Evolutionary conservation across 495 filamentous ascomycete species (phyloP).

Genomic region (Gamarada debralockiae): DNA sequence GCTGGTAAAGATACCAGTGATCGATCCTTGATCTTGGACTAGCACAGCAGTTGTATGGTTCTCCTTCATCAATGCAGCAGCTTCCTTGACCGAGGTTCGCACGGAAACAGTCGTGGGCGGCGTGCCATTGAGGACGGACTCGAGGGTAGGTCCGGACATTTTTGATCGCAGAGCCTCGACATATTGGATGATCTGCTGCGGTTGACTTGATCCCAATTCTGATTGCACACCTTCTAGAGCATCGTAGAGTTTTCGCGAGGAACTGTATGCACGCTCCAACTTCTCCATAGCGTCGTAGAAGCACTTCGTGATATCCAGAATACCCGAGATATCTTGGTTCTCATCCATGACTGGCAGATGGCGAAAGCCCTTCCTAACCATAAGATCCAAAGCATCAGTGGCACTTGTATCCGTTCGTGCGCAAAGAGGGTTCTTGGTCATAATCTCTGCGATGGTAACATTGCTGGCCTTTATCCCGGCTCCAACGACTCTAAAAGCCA

Average conservation of each 20-base stretch:
- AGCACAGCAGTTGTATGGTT: conserved; percentile 95
- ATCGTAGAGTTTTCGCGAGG: conserved; percentile 93
- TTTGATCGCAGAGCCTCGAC: conserved; percentile 91
- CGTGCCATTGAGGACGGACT: conserved; percentile 87
- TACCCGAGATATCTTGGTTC: conserved; percentile 97
- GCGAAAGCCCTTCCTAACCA: conserved; percentile 97
- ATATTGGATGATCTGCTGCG: conserved; percentile 98
- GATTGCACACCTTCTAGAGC: conserved; percentile 98
- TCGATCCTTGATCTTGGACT: conserved; percentile 93
- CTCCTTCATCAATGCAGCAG: conserved; percentile 93
- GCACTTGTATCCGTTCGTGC: conserved; percentile 97
- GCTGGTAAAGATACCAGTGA: conserved; percentile 99
- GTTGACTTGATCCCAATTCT: conserved; percentile 91
- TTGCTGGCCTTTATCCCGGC: conserved; percentile 85
- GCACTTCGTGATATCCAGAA: conserved; percentile 98
- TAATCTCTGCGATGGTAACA: conserved; percentile 94
- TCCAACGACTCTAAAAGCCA: conserved; percentile 95
- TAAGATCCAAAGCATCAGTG: conserved; percentile 93
- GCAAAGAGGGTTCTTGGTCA: conserved; percentile 99
- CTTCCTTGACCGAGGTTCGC: conserved; percentile 92
- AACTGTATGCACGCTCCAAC: conserved; percentile 92
- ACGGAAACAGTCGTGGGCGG: conserved; percentile 94
- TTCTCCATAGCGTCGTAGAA: conserved; percentile 99
- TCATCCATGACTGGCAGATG: conserved; percentile 99
- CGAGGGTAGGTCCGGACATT: conserved; percentile 97